Base-by-base conservation (phyloP, 768 basidiomycete species). In the Termitomyces sp. region DNA sequence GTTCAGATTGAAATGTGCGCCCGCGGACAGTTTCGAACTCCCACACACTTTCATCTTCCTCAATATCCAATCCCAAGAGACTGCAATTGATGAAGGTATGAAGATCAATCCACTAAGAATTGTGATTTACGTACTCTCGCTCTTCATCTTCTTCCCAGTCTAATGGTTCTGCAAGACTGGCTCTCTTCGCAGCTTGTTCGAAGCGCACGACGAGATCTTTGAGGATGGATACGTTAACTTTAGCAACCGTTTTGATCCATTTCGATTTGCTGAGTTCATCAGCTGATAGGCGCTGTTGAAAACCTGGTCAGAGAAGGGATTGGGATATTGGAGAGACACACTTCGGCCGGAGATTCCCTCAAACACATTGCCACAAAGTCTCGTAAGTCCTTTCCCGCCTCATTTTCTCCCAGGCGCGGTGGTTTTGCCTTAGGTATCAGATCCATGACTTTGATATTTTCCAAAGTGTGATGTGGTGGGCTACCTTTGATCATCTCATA, bases 401-500 rank as follows among this genome's bases (percentile, higher is more conserved):
- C 88, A 13, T 73, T 79, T 49, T 97, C 94, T 7, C 77, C 75
- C 27, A 98, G 71, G 20, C 85, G 78, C 0, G 95, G 93, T 3
- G 95, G 93, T 59, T 89, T 85, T 52, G 85, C 81, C 60, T 86
- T 85, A 42, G 93, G 87, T 48, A 99, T 94, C 57, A 97, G 78
- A 63, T 92, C 88, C 74, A 98, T 89, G 29, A 94, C 94, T 57
- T 81, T 84, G 68, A 89, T 82, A 46, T 87, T 86, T 63, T 92
- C 91, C 64, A 95, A 74, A 65, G 50, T 53, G 29, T 94, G 88
- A 71, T 98, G 89, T 3, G 97, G 97, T 15, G 95, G 97, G 56
- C 86, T 86, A n/a, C 97, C 97, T 66, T 92, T 94, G 62, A 88
- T 85, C 87, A 98, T 96, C 69, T 99, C 97, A 63, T 92, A 94